Evolutionary conservation across 1,284 basidiomycete genomes (phyloP).

Genomic region (Sporisorium exsertum): DNA sequence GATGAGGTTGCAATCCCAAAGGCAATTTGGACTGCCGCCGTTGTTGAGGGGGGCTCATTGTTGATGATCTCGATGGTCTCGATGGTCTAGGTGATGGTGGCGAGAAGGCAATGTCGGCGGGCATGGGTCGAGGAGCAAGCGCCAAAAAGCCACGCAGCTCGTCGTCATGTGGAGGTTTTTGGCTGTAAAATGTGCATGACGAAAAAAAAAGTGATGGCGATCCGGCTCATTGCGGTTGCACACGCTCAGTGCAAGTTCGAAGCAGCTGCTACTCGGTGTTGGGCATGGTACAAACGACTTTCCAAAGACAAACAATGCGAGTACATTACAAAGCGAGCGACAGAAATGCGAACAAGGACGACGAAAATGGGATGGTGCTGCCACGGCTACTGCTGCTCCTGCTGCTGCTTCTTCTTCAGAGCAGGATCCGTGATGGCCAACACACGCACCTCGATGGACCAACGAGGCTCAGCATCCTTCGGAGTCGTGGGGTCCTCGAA

Average conservation of each 20-base stretch:
- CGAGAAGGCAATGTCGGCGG: constrained; percentile 1
- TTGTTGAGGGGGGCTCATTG: constrained; percentile 23
- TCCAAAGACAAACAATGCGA: not conserved
- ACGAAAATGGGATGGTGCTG: not conserved
- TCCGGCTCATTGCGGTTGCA: too few species aligned
- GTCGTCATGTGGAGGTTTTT: constrained; percentile 11
- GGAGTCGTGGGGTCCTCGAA: constrained; percentile 53
- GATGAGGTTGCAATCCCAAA: constrained; percentile 40
- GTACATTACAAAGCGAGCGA: constrained; percentile 3
- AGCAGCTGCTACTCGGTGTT: not conserved
- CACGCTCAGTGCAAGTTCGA: too few species aligned
- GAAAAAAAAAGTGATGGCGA: not conserved
- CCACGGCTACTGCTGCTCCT: too few species aligned
- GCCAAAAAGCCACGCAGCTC: too few species aligned
- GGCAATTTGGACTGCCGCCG: constrained; percentile 31
- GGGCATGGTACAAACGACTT: not conserved
- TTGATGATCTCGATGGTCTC: not conserved
- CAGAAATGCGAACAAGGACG: not conserved
- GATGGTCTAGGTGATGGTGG: not conserved
- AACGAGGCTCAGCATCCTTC: constrained; percentile 49
- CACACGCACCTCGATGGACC: constrained; percentile 57
- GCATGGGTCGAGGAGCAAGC: too few species aligned
- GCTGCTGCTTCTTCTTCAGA: constrained; percentile 13
- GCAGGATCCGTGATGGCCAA: constrained; percentile 52
- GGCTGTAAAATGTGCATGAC: not conserved